These are phyloP conservation scores for Brassica hybrid DNA, from an alignment of 441 rosid species.

Conservation along the genomic window DNA sequence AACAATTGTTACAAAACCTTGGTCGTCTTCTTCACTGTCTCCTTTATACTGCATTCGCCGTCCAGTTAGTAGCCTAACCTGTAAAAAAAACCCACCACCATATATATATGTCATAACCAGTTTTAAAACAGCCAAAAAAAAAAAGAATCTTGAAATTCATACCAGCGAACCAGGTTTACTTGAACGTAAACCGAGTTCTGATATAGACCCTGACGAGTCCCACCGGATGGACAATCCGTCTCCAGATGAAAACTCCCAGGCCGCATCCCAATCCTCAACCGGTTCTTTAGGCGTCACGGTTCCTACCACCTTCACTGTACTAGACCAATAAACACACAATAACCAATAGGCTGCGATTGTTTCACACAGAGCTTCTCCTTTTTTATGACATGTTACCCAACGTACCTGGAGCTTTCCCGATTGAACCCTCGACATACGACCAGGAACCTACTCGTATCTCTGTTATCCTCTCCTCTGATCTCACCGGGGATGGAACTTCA, in stretches of 20 bases:
- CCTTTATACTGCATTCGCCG: conserved; percentile 65
- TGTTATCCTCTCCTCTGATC: conserved; percentile 69
- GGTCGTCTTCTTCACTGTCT: conserved; percentile 38
- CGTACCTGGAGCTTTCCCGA: conserved; percentile 93
- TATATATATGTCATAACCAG: not conserved
- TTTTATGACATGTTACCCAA: no score
- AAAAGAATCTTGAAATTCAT: not conserved
- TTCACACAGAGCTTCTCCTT: not conserved
- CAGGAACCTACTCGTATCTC: conserved; percentile 92
- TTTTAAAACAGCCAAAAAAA: not conserved
- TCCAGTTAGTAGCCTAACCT: conserved; percentile 70
- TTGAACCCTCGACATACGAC: conserved; percentile 85
- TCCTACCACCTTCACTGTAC: conserved; percentile 90
- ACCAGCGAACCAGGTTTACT: conserved; percentile 57
- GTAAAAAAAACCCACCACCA: not conserved
- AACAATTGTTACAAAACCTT: conserved; percentile 63
- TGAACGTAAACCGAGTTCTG: conserved; percentile 48
- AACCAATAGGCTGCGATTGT: no score
- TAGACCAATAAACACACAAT: conserved; percentile 53
- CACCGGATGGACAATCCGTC: conserved; percentile 62
- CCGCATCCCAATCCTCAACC: conserved; percentile 59
- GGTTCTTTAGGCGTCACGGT: conserved; percentile 74
- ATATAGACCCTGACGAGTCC: conserved; percentile 49
- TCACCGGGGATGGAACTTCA: conserved; percentile 73
- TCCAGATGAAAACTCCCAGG: conserved; percentile 83